Conservation (phyloP, 2,329 filamentous ascomycete genomes). For the Beauveria sp. region DNA sequence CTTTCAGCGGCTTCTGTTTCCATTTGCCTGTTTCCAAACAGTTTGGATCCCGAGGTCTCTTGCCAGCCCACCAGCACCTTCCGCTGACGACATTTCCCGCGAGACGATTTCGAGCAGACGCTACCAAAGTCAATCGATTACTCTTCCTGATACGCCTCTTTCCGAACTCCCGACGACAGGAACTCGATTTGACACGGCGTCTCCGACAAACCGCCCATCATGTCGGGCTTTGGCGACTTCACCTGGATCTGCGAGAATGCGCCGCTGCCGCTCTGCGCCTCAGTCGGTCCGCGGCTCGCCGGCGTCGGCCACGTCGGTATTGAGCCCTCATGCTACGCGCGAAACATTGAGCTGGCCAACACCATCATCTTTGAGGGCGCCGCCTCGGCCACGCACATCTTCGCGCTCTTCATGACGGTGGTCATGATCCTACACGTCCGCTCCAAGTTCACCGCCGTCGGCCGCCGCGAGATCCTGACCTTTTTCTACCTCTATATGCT, state of each 20-base stretch:
- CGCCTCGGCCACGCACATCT: slow-evolving; percentile 84
- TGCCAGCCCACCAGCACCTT: not conserved
- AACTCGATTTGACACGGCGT: not conserved
- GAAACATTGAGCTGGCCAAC: slow-evolving; percentile 93
- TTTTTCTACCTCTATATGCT: slow-evolving; percentile 98
- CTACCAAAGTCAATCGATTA: not conserved
- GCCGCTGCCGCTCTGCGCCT: slow-evolving; percentile 77
- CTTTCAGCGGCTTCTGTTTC: not conserved
- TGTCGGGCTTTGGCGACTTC: slow-evolving; percentile 90
- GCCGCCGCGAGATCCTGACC: slow-evolving; percentile 64
- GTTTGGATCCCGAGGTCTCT: too few relatives aligned
- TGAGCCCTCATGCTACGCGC: slow-evolving; percentile 83
- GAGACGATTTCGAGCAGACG: not conserved
- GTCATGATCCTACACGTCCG: slow-evolving; percentile 93
- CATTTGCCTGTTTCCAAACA: too few relatives aligned
- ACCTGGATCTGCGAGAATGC: slow-evolving; percentile 76
- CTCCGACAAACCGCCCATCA: slow-evolving; percentile 24
- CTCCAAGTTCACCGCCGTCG: slow-evolving; percentile 96
- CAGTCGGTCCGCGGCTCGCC: slow-evolving; percentile 67
- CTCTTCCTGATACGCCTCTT: not conserved
- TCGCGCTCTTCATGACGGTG: slow-evolving; percentile 83
- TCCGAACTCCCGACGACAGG: not conserved
- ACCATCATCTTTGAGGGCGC: slow-evolving; percentile 97
- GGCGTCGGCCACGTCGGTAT: slow-evolving; percentile 67
- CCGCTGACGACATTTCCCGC: not conserved